Conservation (phyloP, 495 filamentous ascomycete species). For the Bathelium albidoporum region DNA sequence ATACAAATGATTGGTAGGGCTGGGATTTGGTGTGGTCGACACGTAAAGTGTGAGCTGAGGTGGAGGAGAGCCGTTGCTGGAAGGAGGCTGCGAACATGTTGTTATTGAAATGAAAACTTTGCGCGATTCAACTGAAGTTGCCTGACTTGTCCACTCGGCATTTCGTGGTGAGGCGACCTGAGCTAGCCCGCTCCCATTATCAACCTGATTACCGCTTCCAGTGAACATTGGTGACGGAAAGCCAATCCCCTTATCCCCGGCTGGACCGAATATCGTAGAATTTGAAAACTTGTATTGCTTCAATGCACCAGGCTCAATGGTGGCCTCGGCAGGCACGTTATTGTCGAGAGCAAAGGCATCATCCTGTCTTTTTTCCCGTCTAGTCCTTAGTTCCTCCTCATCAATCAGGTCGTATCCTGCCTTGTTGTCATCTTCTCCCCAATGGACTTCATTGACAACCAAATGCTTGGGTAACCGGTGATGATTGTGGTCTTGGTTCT, state of each 20-base stretch:
- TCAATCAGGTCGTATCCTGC: slow-evolving; percentile 10
- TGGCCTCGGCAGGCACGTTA: slow-evolving; percentile 46
- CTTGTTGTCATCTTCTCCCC: slow-evolving; percentile 22
- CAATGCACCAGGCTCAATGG: slow-evolving; percentile 48
- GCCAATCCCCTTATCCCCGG: slow-evolving; percentile 25
- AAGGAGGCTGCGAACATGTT: slow-evolving; percentile 61
- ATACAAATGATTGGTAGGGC: slow-evolving; percentile 39
- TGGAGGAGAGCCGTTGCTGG: slow-evolving; percentile 33
- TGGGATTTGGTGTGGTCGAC: slow-evolving; percentile 62
- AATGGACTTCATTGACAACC: slow-evolving; percentile 11
- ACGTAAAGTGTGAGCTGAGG: slow-evolving; percentile 73
- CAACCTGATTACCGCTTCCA: slow-evolving; percentile 4
- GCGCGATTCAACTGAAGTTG: slow-evolving; percentile 23
- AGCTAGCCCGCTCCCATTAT: slow-evolving; percentile 10
- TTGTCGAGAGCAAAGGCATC: slow-evolving; percentile 43
- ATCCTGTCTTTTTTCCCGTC: slow-evolving; percentile 20
- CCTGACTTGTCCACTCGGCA: background rate
- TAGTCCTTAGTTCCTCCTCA: slow-evolving; percentile 28
- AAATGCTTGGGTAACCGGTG: slow-evolving; percentile 28
- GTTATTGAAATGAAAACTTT: slow-evolving; percentile 71
- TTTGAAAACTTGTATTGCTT: slow-evolving; percentile 47
- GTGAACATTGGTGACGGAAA: slow-evolving; percentile 31
- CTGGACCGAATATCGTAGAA: slow-evolving; percentile 31
- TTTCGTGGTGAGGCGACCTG: background rate
- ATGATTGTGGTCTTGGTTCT: slow-evolving; percentile 38